Evolutionary conservation across 768 basidiomycete genomes (phyloP).

Genomic region (Leccinum rimulosum): DNA sequence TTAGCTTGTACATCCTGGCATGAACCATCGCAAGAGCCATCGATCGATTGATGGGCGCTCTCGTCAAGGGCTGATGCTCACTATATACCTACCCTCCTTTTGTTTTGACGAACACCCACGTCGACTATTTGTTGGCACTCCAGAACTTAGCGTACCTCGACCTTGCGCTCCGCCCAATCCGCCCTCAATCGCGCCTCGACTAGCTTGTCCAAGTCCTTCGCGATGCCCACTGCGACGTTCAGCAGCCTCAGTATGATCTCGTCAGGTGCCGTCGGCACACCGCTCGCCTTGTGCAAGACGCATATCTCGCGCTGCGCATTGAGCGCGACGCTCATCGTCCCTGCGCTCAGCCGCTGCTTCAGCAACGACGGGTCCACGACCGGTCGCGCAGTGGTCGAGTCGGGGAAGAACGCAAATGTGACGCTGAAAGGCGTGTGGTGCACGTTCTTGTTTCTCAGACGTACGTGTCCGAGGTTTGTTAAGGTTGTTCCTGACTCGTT

Average conservation of each 20-base stretch:
- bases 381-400: slow-evolving; percentile 33
- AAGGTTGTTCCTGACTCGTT: no score
- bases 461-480: no score
- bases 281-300: slow-evolving; percentile 91
- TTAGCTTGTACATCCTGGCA: no score
- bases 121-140: background rate
- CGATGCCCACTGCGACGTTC: slow-evolving; percentile 64
- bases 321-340: slow-evolving; percentile 72
- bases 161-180: slow-evolving; percentile 65
- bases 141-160: slow-evolving; percentile 45
- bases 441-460: slow-evolving; percentile 48
- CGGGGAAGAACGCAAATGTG: slow-evolving; percentile 87
- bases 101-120: background rate
- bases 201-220: slow-evolving; percentile 63
- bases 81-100: no score
- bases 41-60: no score
- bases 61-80: no score
- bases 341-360: slow-evolving; percentile 71
- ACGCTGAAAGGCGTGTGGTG: slow-evolving; percentile 90
- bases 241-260: slow-evolving; percentile 67
- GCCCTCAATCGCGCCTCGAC: slow-evolving; percentile 66
- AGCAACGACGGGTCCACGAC: slow-evolving; percentile 85
- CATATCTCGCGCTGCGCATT: slow-evolving; percentile 93
- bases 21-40: no score
- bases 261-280: slow-evolving; percentile 75